Evolutionary conservation across 169 alveolate genomes (phyloP).

Genomic region (Blepharisma undulans): DNA sequence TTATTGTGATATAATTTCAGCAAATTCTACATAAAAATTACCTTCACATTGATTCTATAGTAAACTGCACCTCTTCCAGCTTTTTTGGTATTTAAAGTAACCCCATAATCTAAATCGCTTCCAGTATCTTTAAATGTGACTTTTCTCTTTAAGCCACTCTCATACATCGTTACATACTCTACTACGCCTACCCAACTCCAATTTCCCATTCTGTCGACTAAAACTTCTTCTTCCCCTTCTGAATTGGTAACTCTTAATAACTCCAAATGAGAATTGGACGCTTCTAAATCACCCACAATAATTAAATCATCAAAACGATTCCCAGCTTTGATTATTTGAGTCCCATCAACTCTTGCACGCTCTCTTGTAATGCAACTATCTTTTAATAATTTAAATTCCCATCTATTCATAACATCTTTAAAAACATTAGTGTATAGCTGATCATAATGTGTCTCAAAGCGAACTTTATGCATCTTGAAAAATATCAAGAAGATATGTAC

Average conservation of each 20-base stretch:
- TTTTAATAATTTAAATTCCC: not conserved
- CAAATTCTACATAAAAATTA: not conserved
- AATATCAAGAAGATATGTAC: not conserved
- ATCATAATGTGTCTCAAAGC: not conserved
- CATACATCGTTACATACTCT: not conserved
- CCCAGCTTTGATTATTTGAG: not conserved
- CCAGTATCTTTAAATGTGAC: not conserved
- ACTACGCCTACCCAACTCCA: conserved; percentile 11
- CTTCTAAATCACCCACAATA: not conserved
- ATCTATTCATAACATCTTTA: not conserved
- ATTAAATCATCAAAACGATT: not conserved
- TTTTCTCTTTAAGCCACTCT: not conserved
- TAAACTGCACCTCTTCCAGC: not conserved
- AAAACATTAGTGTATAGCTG: not conserved
- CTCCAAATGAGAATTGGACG: not conserved
- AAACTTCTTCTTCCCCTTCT: not conserved
- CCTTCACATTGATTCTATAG: not conserved
- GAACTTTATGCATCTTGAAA: not conserved
- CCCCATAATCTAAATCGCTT: not conserved
- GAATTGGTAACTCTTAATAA: not conserved
- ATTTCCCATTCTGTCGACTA: not conserved
- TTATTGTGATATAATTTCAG: not conserved
- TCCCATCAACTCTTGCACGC: not conserved
- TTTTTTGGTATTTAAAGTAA: not conserved
- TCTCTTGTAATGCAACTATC: not conserved